These are phyloP conservation scores for Fraxinus quadrangulata DNA, from an alignment of 257 asterid genomes.

Conservation along the genomic window DNA sequence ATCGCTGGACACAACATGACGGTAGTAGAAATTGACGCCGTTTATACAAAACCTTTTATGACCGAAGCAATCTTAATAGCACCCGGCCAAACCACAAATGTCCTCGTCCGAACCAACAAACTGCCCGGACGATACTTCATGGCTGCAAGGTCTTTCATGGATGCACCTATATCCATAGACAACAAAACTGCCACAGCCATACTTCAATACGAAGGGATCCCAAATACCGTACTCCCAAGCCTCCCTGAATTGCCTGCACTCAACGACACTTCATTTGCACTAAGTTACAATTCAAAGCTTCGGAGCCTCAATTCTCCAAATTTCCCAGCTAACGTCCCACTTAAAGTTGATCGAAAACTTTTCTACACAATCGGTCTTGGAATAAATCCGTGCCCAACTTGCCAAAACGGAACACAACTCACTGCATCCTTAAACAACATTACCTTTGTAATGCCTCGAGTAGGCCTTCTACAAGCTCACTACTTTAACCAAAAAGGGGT, in stretches of 20 bases:
- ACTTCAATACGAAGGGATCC: slow-evolving; percentile 44
- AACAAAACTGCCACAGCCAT: slow-evolving; percentile 61
- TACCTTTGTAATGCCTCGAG: slow-evolving; percentile 56
- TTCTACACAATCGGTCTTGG: slow-evolving; percentile 66
- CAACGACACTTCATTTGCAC: slow-evolving; percentile 47
- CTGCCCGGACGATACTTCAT: slow-evolving; percentile 48
- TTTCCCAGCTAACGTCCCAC: slow-evolving; percentile 54
- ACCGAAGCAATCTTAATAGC: slow-evolving; percentile 52
- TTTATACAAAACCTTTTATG: slow-evolving; percentile 55
- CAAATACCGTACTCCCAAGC: slow-evolving; percentile 32
- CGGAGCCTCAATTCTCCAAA: slow-evolving; percentile 43
- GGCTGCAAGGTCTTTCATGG: slow-evolving; percentile 63
- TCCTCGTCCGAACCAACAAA: slow-evolving; percentile 44
- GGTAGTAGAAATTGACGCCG: slow-evolving; percentile 62
- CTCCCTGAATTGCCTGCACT: slow-evolving; percentile 45
- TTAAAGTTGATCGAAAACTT: slow-evolving; percentile 48
- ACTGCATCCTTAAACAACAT: slow-evolving; percentile 61
- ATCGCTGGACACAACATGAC: slow-evolving; percentile 54
- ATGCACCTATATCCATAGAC: slow-evolving; percentile 50
- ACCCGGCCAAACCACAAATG: slow-evolving; percentile 68
- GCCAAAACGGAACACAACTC: slow-evolving; percentile 46
- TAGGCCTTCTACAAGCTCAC: slow-evolving; percentile 52
- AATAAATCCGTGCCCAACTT: slow-evolving; percentile 42
- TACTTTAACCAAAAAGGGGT: slow-evolving; percentile 35
- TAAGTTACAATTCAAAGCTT: slow-evolving; percentile 38